These are phyloP conservation scores for Wickerhamomyces xylosicus DNA, from an alignment of 805 yeast species.

Conservation along the genomic window DNA sequence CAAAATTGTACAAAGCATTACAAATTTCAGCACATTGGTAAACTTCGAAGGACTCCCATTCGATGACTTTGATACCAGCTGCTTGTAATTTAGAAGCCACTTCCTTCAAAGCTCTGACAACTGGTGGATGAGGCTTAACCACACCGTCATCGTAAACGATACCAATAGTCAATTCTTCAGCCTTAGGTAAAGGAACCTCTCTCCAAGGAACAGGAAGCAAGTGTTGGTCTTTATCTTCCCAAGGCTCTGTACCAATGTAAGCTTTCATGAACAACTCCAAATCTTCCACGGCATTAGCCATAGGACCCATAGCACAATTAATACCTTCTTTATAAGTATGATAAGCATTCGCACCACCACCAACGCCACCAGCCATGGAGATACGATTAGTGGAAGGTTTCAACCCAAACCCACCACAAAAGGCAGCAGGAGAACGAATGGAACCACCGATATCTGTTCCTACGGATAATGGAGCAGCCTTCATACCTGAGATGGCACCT, in stretches of 20 bases:
- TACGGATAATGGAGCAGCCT: conserved; percentile 51
- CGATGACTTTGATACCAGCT: conserved; percentile 49
- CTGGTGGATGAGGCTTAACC: conserved; percentile 61
- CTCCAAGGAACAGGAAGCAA: conserved; percentile 30
- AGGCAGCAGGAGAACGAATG: conserved; percentile 60
- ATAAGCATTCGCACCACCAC: conserved; percentile 3
- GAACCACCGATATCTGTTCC: conserved; percentile 72
- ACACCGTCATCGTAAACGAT: conserved; percentile 54
- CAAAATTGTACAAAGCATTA: conserved; percentile 44
- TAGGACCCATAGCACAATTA: conserved; percentile 58
- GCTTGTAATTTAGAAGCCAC: conserved; percentile 42
- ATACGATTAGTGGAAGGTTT: conserved; percentile 53
- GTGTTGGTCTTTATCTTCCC: conserved; percentile 33
- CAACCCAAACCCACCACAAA: conserved; percentile 49
- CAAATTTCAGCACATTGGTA: conserved; percentile 52
- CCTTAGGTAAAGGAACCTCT: conserved; percentile 23
- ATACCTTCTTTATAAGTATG: conserved; percentile 38
- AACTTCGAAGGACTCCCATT: conserved; percentile 48
- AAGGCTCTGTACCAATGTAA: conserved; percentile 40
- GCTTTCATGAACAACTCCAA: conserved; percentile 57
- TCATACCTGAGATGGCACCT: conserved; percentile 50
- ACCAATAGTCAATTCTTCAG: conserved; percentile 43
- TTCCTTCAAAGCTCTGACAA: conserved; percentile 41
- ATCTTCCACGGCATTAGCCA: conserved; percentile 56
- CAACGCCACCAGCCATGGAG: conserved; percentile 19